phyloP scores from a whole-genome alignment of 1,139 yeast genomes.

The Candida mesenterica region DNA sequence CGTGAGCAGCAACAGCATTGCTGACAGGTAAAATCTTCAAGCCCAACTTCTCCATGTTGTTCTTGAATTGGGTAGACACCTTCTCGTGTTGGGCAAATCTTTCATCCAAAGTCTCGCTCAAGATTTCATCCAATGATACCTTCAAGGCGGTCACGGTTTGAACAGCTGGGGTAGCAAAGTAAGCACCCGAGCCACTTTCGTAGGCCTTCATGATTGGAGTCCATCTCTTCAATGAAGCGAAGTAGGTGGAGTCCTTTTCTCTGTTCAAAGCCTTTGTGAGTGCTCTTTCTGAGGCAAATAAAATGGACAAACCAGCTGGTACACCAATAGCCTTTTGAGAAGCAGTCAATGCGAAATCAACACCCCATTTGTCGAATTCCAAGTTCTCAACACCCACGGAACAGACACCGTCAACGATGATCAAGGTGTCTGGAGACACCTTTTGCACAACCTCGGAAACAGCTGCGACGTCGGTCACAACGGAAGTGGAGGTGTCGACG shows the following conservation, averaged over 20 bases:
- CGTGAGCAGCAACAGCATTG: conserved; percentile 73
- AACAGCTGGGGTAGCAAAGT: conserved; percentile 93
- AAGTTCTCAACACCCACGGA: conserved; percentile 87
- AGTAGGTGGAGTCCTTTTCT: conserved; percentile 59
- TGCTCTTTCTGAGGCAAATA: conserved; percentile 76
- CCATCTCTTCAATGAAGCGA: conserved; percentile 83
- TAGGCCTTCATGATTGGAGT: conserved; percentile 84
- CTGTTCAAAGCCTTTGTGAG: conserved; percentile 57
- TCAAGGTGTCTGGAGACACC: conserved; percentile 74
- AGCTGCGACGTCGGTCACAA: conserved; percentile 67
- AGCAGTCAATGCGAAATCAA: conserved; percentile 86
- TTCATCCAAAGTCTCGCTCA: conserved; percentile 54
- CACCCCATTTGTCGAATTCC: conserved; percentile 85
- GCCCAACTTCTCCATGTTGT: conserved; percentile 53
- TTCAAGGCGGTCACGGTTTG: conserved; percentile 82
- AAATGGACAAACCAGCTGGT: conserved; percentile 86
- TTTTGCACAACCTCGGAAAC: conserved; percentile 61
- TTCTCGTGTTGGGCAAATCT: conserved; percentile 64
- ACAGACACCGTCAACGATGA: conserved; percentile 92
- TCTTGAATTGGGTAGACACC: conserved; percentile 67
- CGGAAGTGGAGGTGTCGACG: conserved; percentile 95
- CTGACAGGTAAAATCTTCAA: conserved; percentile 65
- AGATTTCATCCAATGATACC: conserved; percentile 72
- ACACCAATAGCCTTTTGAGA: conserved; percentile 96
- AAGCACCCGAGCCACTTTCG: conserved; percentile 78